Evolutionary conservation across 192 early-diverging fungal species (phyloP), one percentile per base, ranked within the genome.

Genomic region (Oehlia diaphana): DNA sequence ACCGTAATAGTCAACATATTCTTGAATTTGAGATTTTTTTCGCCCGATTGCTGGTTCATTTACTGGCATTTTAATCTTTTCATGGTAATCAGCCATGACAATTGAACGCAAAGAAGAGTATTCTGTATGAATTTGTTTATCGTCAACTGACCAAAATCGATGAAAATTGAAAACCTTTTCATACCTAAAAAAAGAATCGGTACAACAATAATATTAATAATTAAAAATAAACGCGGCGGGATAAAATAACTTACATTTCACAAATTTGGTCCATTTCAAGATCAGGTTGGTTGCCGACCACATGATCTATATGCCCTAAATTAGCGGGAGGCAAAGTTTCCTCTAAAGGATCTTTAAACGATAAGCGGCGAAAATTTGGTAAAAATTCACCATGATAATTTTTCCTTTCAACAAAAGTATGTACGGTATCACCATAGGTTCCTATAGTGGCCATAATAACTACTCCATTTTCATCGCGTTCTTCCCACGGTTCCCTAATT

Each of bases 101-200:
- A 98, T 95, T 35, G 95, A 97, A 16, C 95, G 91, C 74, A 98
- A 89, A 62, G 96, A 93, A 82, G 93, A 95, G 90, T 96, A 98
- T 81, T 99, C 94, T 62, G 96, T 96, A 88, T 94, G 92, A 64
- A 99, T 95, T 85, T 97, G 94, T 72, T 89, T 94, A 88, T 99
- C 97, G 85, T 99, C 97, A 63, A 99, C 95, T 62, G 94, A 96
- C 96, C 96, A 98, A 93, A 98, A 99, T 63, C 96, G 91, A 87
- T 96, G 96, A 91, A 98, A 99, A 76, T 94, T 95, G n/a, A 99
- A 90, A 74, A 91, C 87, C 72, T 91, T 87, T 87, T 97, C 96
- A 86, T 99, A 97, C 68, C 77, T 79, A 70, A 49, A 35, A 28
- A 33, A 68, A 33, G 2, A 63, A 66, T 76, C 13, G 21, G 63